Conservation (phyloP, 148 eudicot genomes). For the Diospyros lotus region DNA sequence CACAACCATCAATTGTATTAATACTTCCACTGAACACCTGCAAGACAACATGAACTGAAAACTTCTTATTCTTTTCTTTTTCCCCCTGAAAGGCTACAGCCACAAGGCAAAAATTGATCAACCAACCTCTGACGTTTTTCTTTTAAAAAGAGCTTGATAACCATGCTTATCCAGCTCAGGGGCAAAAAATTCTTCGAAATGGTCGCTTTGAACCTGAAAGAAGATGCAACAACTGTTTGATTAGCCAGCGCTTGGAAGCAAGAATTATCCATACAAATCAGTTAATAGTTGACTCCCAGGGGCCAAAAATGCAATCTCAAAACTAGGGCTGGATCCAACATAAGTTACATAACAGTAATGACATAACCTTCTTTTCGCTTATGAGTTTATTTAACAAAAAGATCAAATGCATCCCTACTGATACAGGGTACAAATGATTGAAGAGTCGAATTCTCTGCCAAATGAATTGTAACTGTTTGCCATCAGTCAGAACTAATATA, state of each 20-base stretch:
- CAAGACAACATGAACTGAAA: slow-evolving; percentile 13
- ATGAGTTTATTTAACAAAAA: too few relatives aligned
- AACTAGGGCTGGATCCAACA: background rate
- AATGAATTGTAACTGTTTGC: background rate
- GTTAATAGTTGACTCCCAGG: background rate
- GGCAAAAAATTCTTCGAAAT: slow-evolving; percentile 87
- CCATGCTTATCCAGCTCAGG: slow-evolving; percentile 99
- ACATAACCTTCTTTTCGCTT: background rate
- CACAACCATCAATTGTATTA: slow-evolving; percentile 84
- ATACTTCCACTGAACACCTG: slow-evolving; percentile 58
- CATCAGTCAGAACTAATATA: background rate
- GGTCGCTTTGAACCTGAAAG: slow-evolving; percentile 89
- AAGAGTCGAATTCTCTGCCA: background rate
- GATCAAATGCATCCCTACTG: background rate
- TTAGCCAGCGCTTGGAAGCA: slow-evolving; percentile 10
- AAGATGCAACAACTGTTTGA: slow-evolving; percentile 23
- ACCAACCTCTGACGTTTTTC: slow-evolving; percentile 88
- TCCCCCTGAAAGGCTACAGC: background rate
- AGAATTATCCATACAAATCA: background rate
- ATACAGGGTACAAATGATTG: background rate
- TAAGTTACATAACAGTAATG: background rate
- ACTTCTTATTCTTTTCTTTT: background rate
- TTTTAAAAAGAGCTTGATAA: slow-evolving; percentile 85
- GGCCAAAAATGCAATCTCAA: background rate
- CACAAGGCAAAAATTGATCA: slow-evolving; percentile 1